phyloP scores from a whole-genome alignment of 1,284 basidiomycete genomes.

The Cystobasidium pallidum region DNA sequence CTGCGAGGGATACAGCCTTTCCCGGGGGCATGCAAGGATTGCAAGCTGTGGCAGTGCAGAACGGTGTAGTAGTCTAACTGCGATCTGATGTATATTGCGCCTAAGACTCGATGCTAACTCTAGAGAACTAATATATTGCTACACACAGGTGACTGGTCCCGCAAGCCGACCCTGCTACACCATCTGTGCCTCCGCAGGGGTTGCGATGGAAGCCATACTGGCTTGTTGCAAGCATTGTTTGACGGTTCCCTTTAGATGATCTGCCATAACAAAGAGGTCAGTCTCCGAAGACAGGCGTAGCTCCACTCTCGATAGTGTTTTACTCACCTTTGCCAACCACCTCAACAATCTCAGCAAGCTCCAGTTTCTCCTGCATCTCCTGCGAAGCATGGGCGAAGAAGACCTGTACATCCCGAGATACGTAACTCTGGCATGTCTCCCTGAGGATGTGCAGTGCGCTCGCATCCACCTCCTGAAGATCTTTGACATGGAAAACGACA shows the following conservation, averaged over 20 bases:
- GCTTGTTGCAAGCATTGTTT: conserved; percentile 34
- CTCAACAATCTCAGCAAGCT: conserved; percentile 20
- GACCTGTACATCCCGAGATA: conserved; percentile 56
- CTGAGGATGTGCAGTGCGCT: conserved; percentile 77
- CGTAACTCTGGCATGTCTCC: conserved; percentile 77
- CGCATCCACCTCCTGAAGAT: conserved; percentile 55
- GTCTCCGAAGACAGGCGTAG: background rate
- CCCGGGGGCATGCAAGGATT: no score
- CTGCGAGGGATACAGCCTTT: no score
- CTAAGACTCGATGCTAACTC: no score
- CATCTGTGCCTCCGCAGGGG: conserved; percentile 12
- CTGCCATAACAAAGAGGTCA: conserved; percentile 5
- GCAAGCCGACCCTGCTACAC: background rate
- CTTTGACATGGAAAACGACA: conserved; percentile 85
- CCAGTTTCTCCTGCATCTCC: conserved; percentile 19
- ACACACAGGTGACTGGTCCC: background rate
- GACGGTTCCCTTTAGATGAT: conserved; percentile 25
- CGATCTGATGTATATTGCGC: no score
- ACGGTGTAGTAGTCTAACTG: no score
- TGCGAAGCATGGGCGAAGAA: conserved; percentile 38
- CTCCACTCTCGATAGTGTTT: no score
- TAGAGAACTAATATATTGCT: background rate
- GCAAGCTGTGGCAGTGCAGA: no score
- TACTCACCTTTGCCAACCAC: conserved; percentile 28
- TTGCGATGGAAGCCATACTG: background rate